Base-by-base conservation (phyloP, 352 stramenopile species). In the Phytophthora pinifolia region DNA sequence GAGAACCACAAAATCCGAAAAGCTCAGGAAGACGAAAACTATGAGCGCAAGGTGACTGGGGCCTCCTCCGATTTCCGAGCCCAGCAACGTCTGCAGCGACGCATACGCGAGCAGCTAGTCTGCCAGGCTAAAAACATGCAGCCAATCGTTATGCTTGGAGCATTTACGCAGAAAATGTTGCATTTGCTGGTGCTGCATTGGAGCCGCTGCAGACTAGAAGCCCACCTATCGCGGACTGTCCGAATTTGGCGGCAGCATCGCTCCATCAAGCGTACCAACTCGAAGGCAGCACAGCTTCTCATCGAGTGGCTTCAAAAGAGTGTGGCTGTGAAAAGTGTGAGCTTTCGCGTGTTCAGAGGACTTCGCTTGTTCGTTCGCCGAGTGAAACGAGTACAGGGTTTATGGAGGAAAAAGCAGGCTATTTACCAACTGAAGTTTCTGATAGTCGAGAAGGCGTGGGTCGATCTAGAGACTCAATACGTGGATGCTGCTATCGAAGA, bases 291-390 rank as follows among this genome's bases (percentile, higher is more conserved):
- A 1, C 18, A 59, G n/a, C 34, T 88, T 35, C 43, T 88, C 2
- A 72, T 86, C 17, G 60, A 81, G 27, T 88, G 77, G 77, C 62
- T 88, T 12, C 73, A 83, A 49, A 86, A 83, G 54, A 83, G 70
- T 46, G 73, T 88, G 1, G 59, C 65, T 20, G 69, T 88, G 4
- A 80, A 75, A 44, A 76, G 60, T 39, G 68, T 86, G 5, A 57
- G 68, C 15, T 83, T 86, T 37, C 74, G 74, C 12, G 68, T 85
- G 2, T 86, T 88, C 44, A 70, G 60, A 37, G 77, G 70, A 9
- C 63, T 83, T 9, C 71, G 77, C 2, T 70, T 75, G 3, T 88
- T 73, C 30, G 43, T 88, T 12, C 71, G 78, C 0, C 58, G 70
- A 14, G 65, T 82, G 13, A 88, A 88, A 31, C 56, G 62, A 29